Evolutionary conservation across 768 basidiomycete species (phyloP), one percentile per base, ranked within the genome.

Genomic region (Hypholoma fasciculare): DNA sequence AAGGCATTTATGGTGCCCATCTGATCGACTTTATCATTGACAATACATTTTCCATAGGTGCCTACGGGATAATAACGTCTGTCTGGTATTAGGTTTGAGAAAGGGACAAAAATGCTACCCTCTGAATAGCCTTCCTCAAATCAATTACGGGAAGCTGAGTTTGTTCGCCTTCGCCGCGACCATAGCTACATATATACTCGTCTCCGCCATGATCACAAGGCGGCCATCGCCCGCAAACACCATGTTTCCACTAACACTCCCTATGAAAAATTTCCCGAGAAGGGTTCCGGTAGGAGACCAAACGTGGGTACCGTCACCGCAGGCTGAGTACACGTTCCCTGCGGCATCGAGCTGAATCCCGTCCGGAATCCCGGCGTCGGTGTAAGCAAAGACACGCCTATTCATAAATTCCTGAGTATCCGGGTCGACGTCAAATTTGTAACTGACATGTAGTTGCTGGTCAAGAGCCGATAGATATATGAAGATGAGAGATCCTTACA

Each of bases 251-350:
- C 77, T 76, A 0, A 67, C 65, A 2, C 68, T 72, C 7, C 76
- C 76, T 4, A 83, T 65, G 74, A 86, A 88, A 67, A 88, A 84
- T 65, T 89, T 88, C 11, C 87, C 86, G 1, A 89, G 71, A 1
- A 89, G 74, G 0, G 76, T 79, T 0, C 88, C 87, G n/a, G 78
- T 65, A 27, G 63, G 52, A 44, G 30, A 51, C 13, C 75, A 53
- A 37, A 85, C 86, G 26, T 89, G 82, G 0, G 83, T 79, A 38
- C 88, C 89, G 56, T 90, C 89, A 16, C 83, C 87, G 55, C 82
- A 83, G 1, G 84, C 86, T 1, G 84, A 74, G 65, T 84, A 91
- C 0, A 91, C 81, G 60, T 90, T 90, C 0, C 87, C 87, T 0
- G 77, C 68, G 4, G 72, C 72, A 63, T 92, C 90, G 1, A 87